Evolutionary conservation across 1,284 basidiomycete species (phyloP), one percentile per base, ranked within the genome.

Genomic region (Phellinidium pouzarii): DNA sequence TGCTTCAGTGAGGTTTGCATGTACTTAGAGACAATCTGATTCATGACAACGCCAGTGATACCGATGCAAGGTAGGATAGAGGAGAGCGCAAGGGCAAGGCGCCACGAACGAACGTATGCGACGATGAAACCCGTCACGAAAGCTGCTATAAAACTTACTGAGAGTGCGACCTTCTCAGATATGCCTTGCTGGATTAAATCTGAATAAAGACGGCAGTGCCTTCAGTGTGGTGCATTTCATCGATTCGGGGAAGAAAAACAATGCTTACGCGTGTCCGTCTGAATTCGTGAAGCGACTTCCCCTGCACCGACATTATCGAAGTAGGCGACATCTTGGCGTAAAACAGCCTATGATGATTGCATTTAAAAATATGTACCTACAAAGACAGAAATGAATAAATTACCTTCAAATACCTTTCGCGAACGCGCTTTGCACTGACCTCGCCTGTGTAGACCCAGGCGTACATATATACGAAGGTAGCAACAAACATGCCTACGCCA

Each of bases 241-340:
- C 19, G 8, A 26, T 25, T 22, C 1, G 12, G 22, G 9, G 23
- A 19, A 22, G 27, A 27, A 50, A 45, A n/a, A n/a, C n/a, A n/a
- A n/a, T 31, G 45, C 80, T 59, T 63, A 87, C 86, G 86, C 17
- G 87, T 92, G 65, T 94, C 91, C 1, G 88, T 91, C 66, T 95
- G 91, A 59, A 98, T 98, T 52, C 94, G 85, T 1, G 94, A 97
- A 1, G 95, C 89, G 31, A 99, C 84, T 68, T 98, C 95, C 56
- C 95, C 95, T 4, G 94, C 87, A 22, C 95, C 94, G 52, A 97
- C 81, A 19, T 85, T 81, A 65, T 98, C 95, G 64, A 98, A 97
- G 72, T 82, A 98, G 8, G 87, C 84, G 53, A 91, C 82, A 66
- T 95, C 85, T 68, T 93, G 88, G 38, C 91, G 84, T 12, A 94